Percentiles rank a stretch among this genome's conserved stretches.
Conservation (phyloP, 2,329 filamentous ascomycete genomes). For the Curvularia hawaiiensis region DNA sequence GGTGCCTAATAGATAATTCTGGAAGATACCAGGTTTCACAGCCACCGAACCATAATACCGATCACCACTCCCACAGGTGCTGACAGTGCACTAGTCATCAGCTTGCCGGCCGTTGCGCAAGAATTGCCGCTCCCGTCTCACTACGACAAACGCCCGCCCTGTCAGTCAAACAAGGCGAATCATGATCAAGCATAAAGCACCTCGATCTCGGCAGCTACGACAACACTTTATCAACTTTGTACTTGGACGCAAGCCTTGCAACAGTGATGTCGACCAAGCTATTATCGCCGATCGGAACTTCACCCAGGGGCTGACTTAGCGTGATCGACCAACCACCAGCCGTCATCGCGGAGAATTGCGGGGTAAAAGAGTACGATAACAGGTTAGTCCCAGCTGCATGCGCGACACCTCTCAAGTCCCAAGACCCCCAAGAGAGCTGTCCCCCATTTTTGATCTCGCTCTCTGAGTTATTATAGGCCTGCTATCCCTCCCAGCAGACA, state of each 20-base stretch:
- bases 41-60: not conserved
- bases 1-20: not conserved
- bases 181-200: not conserved
- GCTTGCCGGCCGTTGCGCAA: slow-evolving; percentile 1
- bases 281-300: slow-evolving; percentile 12
- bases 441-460: slow-evolving; percentile 12
- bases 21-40: not conserved
- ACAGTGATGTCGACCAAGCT: slow-evolving; percentile 20
- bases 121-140: slow-evolving; percentile 9
- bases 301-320: slow-evolving; percentile 11
- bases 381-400: slow-evolving; percentile 5
- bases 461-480: slow-evolving; percentile 10
- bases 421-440: slow-evolving; percentile 21
- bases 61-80: not conserved
- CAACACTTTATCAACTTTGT: not conserved
- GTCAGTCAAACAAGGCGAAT: not conserved
- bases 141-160: slow-evolving; percentile 1
- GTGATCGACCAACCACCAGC: slow-evolving; percentile 6
- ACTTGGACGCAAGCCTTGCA: not conserved
- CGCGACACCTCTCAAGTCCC: slow-evolving; percentile 6
- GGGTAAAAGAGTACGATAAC: slow-evolving; percentile 10
- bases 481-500: not conserved
- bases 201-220: not conserved
- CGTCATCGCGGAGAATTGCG: slow-evolving; percentile 10
- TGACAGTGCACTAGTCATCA: not conserved